Evolutionary conservation across 2,329 filamentous ascomycete species (phyloP).

Genomic region (Aspergillus fischeri): DNA sequence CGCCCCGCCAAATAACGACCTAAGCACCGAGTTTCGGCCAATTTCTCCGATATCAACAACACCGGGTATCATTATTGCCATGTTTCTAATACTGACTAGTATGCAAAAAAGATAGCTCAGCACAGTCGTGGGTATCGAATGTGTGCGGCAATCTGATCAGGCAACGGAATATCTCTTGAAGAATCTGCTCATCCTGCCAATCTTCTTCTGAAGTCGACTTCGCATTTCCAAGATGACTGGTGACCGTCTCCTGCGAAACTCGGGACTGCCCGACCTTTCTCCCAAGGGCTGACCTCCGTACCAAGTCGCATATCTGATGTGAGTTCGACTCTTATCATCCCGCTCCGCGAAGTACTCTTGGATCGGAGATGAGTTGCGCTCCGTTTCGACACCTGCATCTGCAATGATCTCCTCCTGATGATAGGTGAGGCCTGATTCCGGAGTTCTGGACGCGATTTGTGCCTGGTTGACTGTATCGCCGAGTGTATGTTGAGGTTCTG

Average conservation of each 20-base stretch:
- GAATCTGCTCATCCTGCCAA: constrained; percentile 15
- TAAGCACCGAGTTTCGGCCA: not conserved
- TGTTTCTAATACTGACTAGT: not conserved
- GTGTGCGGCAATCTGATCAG: not conserved
- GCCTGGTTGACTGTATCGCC: not conserved
- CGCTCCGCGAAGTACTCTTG: not conserved
- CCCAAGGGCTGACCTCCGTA: not conserved
- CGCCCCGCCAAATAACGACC: not conserved
- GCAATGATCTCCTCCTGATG: not conserved
- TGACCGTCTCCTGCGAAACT: constrained; percentile 7
- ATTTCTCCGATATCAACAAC: not conserved
- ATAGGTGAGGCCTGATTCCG: not conserved
- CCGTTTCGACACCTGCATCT: not conserved
- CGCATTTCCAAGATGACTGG: constrained; percentile 14
- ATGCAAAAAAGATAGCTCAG: not conserved
- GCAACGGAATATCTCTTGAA: constrained; percentile 13
- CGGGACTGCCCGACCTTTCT: not conserved
- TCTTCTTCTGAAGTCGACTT: constrained; percentile 11
- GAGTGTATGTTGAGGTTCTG: not conserved
- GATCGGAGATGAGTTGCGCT: not conserved
- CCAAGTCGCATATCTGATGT: not conserved
- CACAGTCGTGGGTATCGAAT: not conserved
- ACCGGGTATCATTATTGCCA: not conserved
- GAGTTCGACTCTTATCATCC: not conserved
- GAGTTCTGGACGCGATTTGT: not conserved